Percentiles rank a stretch among this genome's conserved stretches.
Conservation (phyloP, 2,329 filamentous ascomycete species). For the Colletotrichum phormii region DNA sequence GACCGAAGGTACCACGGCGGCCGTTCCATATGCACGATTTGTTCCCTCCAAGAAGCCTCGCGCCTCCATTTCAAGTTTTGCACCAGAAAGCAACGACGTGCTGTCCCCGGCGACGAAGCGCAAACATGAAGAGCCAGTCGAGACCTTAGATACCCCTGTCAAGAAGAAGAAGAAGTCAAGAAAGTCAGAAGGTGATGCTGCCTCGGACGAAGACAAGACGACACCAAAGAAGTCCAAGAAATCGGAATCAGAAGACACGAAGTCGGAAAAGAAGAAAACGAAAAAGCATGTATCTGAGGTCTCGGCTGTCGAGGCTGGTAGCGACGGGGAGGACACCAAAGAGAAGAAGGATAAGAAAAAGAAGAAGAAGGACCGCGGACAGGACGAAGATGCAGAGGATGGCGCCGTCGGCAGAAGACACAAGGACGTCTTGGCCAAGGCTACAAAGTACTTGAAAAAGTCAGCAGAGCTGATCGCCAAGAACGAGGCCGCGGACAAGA, state of each 20-base stretch:
- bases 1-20: conserved; percentile 2
- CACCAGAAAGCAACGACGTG: background rate
- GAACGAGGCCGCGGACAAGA: conserved; percentile 45
- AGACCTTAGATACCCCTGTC: conserved; percentile 43
- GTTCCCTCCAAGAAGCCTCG: conserved; percentile 37
- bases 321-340: conserved; percentile 12
- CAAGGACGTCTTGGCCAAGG: conserved; percentile 65
- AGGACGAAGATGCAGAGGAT: conserved; percentile 42
- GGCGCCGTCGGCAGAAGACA: conserved; percentile 52
- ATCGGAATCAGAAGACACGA: conserved; percentile 40
- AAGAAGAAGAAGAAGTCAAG: conserved; percentile 51
- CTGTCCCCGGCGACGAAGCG: conserved; percentile 43
- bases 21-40: conserved; percentile 35
- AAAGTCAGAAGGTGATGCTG: conserved; percentile 36
- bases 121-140: conserved; percentile 49
- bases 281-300: conserved; percentile 27
- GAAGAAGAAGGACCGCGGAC: conserved; percentile 38
- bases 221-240: conserved; percentile 40
- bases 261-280: conserved; percentile 36
- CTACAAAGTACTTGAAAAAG: conserved; percentile 65
- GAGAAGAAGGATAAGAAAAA: conserved; percentile 35
- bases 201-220: conserved; percentile 40
- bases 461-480: conserved; percentile 53
- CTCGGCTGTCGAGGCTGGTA: background rate
- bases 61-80: background rate